Conservation (phyloP, 2,329 filamentous ascomycete species). For the Curvularia spicifera region DNA sequence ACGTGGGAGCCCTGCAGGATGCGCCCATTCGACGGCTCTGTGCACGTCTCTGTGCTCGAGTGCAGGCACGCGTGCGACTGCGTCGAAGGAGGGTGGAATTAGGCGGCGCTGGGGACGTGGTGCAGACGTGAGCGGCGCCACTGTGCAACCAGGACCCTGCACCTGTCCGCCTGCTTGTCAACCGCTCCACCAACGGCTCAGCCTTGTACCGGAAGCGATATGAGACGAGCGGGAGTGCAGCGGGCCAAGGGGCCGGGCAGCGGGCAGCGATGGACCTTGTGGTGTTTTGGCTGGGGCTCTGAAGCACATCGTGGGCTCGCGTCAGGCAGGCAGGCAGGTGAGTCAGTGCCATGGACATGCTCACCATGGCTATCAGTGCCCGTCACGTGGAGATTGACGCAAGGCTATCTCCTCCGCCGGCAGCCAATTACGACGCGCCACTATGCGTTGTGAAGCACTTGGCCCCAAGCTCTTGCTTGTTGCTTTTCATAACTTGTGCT, state of each 20-base stretch:
- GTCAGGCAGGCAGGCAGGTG: background rate
- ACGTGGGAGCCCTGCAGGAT: background rate
- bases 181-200: constrained; percentile 17
- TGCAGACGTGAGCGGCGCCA: constrained; percentile 12
- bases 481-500: constrained; percentile 2
- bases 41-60: constrained; percentile 10
- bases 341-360: background rate
- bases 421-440: background rate
- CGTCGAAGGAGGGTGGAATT: background rate
- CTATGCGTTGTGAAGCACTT: background rate
- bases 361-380: background rate
- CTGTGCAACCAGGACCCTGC: constrained; percentile 2
- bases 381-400: background rate
- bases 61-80: constrained; percentile 8
- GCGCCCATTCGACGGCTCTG: background rate
- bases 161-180: constrained; percentile 8
- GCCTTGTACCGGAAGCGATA: constrained; percentile 16
- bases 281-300: background rate
- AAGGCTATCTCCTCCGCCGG: background rate
- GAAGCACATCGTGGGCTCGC: background rate
- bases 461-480: background rate
- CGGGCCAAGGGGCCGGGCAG: background rate
- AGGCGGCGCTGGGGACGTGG: constrained; percentile 3
- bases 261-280: background rate
- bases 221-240: constrained; percentile 1